Evolutionary conservation across 2,329 filamentous ascomycete species (phyloP).

Genomic region (Periconia macrospinosa): DNA sequence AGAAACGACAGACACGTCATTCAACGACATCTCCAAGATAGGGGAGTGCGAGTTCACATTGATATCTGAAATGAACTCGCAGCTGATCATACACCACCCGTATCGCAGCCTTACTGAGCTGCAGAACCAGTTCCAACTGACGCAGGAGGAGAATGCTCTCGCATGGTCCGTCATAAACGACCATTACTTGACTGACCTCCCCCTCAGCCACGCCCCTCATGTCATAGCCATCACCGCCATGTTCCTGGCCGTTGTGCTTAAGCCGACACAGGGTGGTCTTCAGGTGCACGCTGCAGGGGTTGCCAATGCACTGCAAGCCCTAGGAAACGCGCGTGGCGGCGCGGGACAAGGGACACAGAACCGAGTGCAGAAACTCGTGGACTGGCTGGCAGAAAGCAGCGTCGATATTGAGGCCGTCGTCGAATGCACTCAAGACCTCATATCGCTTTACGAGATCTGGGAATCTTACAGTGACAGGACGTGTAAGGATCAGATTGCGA

Average conservation of each 20-base stretch:
- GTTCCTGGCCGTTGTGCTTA: conserved; percentile 79
- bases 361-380: conserved; percentile 68
- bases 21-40: conserved; percentile 73
- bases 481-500: conserved; percentile 64
- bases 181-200: conserved; percentile 89
- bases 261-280: conserved; percentile 61
- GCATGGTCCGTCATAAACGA: conserved; percentile 88
- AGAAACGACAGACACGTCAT: conserved; percentile 34
- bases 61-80: conserved; percentile 87
- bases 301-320: conserved; percentile 41
- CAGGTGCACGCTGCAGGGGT: conserved; percentile 47
- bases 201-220: conserved; percentile 82
- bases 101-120: conserved; percentile 79
- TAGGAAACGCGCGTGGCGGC: conserved; percentile 33
- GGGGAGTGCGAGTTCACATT: conserved; percentile 93
- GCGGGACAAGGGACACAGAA: conserved; percentile 47
- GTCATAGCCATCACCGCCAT: conserved; percentile 85
- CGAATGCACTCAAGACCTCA: conserved; percentile 87
- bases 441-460: conserved; percentile 82
- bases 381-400: conserved; percentile 83
- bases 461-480: conserved; percentile 66
- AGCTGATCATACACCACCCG: conserved; percentile 87
- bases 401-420: conserved; percentile 84
- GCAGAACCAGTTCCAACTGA: conserved; percentile 68
- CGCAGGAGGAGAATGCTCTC: conserved; percentile 75